Evolutionary conservation across 371 early-diverging fungal species (phyloP), one percentile per base, ranked within the genome.

Genomic region (Syncephalastrum racemosum): DNA sequence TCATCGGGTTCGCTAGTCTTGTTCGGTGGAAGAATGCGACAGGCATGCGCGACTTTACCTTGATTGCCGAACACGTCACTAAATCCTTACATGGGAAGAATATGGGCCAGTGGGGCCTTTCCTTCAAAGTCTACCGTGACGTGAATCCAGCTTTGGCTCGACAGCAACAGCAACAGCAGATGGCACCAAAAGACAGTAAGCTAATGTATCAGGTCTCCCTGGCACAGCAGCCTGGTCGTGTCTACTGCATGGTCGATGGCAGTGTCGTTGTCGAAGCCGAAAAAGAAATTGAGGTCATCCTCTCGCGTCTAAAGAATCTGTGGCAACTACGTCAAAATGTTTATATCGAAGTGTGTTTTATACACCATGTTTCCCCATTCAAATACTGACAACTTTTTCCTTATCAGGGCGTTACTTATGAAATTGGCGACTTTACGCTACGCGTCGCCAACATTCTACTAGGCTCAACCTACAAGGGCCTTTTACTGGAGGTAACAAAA

Each of bases 21-120:
- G 73, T 79, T 19, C 69, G 80, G 41, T 79, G 80, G 80, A 76
- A 76, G 52, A 76, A 79, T 69, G 80, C 80, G 12, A 79, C 76
- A 0, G 80, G 80, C 43, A 76, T 76, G 75, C 75, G 75, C 27
- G 77, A 76, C 58, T 70, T 79, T 46, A 70, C 70, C 0, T 65
- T 62, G 19, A 76, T 79, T 53, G 69, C 70, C 3, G 80, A 79
- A 41, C 68, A 74, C 66, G 77, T 79, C 19, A 74, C 74, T 20
- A 79, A 79, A 46, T 64, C 73, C 1, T 45, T 79, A 41, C 80
- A 79, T 41, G 80, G 80, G 22, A 76, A 72, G 43, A 73, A 76
- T 45, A 74, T 66, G 8, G 80, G 80, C 8, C 67, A 71, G 19
- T 79, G 80, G 80, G 71, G 72, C 4, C 56, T 76, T 42, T 61